A percentile compares a stretch with the other conserved stretches of the same genome.
These are phyloP conservation scores for Termitomyces sp. DNA, from an alignment of 768 basidiomycete genomes.

Conservation along the genomic window DNA sequence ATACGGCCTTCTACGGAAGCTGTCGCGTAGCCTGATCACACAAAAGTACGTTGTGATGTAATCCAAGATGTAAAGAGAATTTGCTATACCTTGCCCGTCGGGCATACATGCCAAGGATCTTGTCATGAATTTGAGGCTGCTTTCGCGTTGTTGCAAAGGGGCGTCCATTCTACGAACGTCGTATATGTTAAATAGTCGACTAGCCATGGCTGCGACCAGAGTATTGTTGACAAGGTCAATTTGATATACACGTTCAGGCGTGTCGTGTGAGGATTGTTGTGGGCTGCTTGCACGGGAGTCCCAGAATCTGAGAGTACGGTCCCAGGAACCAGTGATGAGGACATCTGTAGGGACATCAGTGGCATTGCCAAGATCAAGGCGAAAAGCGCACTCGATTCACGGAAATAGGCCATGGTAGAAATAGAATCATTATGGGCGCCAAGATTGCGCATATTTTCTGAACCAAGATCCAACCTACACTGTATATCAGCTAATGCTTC, in stretches of 20 bases:
- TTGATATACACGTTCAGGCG: conserved; percentile 83
- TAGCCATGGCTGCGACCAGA: conserved; percentile 92
- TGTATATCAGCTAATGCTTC: background rate
- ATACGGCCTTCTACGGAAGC: conserved; percentile 95
- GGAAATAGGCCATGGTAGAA: conserved; percentile 68
- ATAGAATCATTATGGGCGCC: conserved; percentile 82
- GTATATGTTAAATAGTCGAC: conserved; percentile 85
- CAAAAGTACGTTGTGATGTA: background rate
- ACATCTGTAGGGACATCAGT: conserved; percentile 38
- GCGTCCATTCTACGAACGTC: conserved; percentile 75
- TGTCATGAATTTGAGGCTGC: conserved; percentile 94
- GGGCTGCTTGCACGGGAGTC: conserved; percentile 63
- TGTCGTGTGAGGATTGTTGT: conserved; percentile 53
- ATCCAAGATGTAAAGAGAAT: background rate
- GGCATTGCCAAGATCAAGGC: background rate
- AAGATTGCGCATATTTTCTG: conserved; percentile 66
- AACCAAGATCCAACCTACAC: conserved; percentile 68
- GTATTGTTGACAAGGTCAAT: conserved; percentile 75
- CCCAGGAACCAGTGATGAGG: conserved; percentile 90
- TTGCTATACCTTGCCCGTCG: conserved; percentile 73
- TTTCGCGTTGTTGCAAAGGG: conserved; percentile 80
- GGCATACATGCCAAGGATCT: conserved; percentile 88
- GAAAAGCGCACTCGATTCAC: conserved; percentile 51
- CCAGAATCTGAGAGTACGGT: conserved; percentile 84
- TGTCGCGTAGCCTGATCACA: conserved; percentile 74